Base-by-base conservation (phyloP, 352 stramenopile species). In the Aphanomyces cochlioides region DNA sequence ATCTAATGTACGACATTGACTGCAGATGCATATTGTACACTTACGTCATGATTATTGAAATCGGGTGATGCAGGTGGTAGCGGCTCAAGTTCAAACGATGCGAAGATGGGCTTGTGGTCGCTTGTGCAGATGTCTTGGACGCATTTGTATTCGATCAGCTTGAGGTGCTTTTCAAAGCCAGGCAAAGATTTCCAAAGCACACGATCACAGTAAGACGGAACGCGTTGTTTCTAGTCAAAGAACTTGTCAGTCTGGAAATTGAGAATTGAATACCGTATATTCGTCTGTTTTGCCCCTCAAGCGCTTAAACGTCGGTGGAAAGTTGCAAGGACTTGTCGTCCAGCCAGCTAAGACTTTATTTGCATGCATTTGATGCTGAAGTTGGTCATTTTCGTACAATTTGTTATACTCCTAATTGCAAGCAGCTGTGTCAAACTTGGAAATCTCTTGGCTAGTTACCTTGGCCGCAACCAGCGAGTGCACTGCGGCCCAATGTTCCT, bases 251-350 rank as follows among this genome's bases (percentile, higher is more conserved):
- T 53, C 28, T 28, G 28, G 28, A 28, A 28, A 28, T 28, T 28
- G 28, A 28, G 28, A 28, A 2, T 28, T 28, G 28, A 28, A 10
- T 47, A 70, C 64, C 37, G 64, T 70, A 54, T 63, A 92, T 56
- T 80, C 66, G 47, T 77, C 63, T 8, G 43, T 8, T 37, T 73
- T 75, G 56, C 88, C 75, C 3, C 87, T 82, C 19, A 90, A 68
- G 41, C 88, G 81, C 75, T 96, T 96, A 75, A 96, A 95, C 10
- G 89, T 95, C 34, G 85, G 89, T 17, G 86, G 75, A 40, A 96
- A 95, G 3, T 83, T 72, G 19, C 82, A 82, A 2, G 81, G 74
- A 7, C 74, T 79, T 4, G 93, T 70, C 47, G 89, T 75, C 82
- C 89, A 96, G 13, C 77, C 81, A 0, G 74, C 61, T 15, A 96